Evolutionary conservation across 345 rosid genomes (phyloP), one percentile per base, ranked within the genome.

Genomic region (Geranium rotundifolium): DNA sequence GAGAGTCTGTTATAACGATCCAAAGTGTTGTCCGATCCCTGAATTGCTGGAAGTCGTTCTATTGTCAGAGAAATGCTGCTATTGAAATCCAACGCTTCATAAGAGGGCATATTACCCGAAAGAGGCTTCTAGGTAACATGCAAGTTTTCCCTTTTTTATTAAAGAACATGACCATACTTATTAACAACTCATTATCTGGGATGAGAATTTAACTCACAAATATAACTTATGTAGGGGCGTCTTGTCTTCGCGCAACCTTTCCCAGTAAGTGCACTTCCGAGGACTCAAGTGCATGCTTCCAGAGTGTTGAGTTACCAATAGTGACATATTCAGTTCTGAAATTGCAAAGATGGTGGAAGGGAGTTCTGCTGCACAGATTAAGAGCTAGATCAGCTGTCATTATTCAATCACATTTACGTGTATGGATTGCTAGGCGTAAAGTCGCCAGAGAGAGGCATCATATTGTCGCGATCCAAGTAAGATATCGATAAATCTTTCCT

Each of bases 281-380:
- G 63, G 58, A 17, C 52, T 34, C 41, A 5, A 63, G 29, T 56
- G 27, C 31, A 58, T 64, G 14, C 49, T n/a, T 56, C 54, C 41
- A 29, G 58, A 73, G 75, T 76, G 63, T 41, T 59, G 79, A 72
- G 68, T 50, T 68, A 65, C 57, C 57, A 61, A 14, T 63, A 31
- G 17, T 72, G 29, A 46, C 75, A 60, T 67, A 56, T 63, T 77
- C 85, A n/a, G 75, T 84, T 69, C 57, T 83, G 62, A 87, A 79
- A 80, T 72, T 87, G 71, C 96, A 92, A 71, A 79, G 91, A 73
- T 87, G 93, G 93, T 92, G 96, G 98, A 92, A 81, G 73, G 65
- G 56, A 64, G 65, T 79, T 62, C 54, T 77, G 56, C 67, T 73
- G 66, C 77, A 58, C 49, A 84, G 83, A 66, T 57, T 65, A 67